Conservation (phyloP, 1,284 basidiomycete genomes). For the Papiliotrema fonsecae region DNA sequence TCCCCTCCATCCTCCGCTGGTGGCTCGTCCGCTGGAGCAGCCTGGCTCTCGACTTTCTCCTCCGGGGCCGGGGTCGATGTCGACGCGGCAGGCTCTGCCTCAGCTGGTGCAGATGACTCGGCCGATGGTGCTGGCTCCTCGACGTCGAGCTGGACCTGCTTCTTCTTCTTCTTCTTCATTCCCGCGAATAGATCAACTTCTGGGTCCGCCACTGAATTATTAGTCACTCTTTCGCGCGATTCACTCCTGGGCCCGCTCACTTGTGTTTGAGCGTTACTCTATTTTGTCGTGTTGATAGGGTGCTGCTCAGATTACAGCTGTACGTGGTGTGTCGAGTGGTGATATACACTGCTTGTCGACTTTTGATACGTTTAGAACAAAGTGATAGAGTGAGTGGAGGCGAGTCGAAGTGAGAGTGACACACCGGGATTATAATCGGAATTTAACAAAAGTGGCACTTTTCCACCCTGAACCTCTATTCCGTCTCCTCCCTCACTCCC, state of each 20-base stretch:
- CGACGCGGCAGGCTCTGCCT: conserved; percentile 34
- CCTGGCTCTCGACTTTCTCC: conserved; percentile 19
- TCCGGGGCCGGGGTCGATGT: conserved; percentile 23
- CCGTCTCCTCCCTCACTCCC: neutral
- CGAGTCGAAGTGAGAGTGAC: too few species aligned
- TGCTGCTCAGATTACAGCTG: too few species aligned
- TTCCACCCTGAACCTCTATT: neutral
- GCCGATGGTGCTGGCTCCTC: conserved; percentile 32
- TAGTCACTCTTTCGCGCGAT: too few species aligned
- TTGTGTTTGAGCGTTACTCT: too few species aligned
- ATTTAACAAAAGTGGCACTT: conserved; percentile 8
- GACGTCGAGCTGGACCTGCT: conserved; percentile 46
- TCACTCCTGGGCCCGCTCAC: too few species aligned
- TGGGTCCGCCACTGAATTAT: conserved; percentile 41
- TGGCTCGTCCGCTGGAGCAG: conserved; percentile 17
- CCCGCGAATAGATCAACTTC: conserved; percentile 51
- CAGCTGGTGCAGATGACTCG: conserved; percentile 20
- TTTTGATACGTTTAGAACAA: too few species aligned
- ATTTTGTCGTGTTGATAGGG: neutral
- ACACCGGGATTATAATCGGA: neutral
- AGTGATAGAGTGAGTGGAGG: neutral
- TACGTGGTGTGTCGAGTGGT: neutral
- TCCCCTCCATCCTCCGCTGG: conserved; percentile 33
- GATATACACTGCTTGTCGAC: neutral
- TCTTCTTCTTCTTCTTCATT: conserved; percentile 54